A percentile compares a stretch with the other conserved stretches of the same genome.
phyloP scores from a whole-genome alignment of 306 rosid genomes.

The Corylus avellana region DNA sequence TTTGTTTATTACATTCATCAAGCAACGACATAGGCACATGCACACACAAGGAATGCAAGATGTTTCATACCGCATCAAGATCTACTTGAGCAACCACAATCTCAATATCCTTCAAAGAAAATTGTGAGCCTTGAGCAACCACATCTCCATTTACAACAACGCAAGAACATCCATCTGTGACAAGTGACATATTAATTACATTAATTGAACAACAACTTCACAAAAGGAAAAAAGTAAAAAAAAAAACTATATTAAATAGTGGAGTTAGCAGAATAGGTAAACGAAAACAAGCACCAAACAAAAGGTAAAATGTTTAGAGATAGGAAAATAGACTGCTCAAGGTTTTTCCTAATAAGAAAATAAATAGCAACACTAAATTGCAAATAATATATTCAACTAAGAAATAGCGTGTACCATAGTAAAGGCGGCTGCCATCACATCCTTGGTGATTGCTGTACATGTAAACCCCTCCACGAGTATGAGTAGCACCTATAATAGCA shows the following conservation, averaged over 20 bases:
- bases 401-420: conserved; percentile 60
- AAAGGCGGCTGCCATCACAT: conserved; percentile 96
- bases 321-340: conserved; percentile 12
- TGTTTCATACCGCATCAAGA: conserved; percentile 77
- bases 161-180: conserved; percentile 86
- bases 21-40: neutral
- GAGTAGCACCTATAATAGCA: conserved; percentile 87
- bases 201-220: neutral
- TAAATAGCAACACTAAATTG: conserved; percentile 8
- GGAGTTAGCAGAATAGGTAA: conserved; percentile 5
- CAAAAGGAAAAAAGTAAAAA: neutral
- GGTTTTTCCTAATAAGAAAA: conserved; percentile 13
- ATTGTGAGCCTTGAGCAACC: conserved; percentile 93
- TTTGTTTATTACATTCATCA: neutral
- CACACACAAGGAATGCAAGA: conserved; percentile 7
- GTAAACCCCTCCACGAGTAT: conserved; percentile 92
- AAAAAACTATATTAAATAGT: neutral
- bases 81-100: conserved; percentile 84
- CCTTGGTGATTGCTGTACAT: conserved; percentile 96
- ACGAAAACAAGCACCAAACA: conserved; percentile 16
- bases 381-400: conserved; percentile 3
- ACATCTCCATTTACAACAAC: conserved; percentile 89
- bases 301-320: conserved; percentile 19
- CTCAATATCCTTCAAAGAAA: conserved; percentile 91
- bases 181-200: conserved; percentile 14